phyloP scores from a whole-genome alignment of 106 monocot species.

The Platanthera zijinensis region DNA sequence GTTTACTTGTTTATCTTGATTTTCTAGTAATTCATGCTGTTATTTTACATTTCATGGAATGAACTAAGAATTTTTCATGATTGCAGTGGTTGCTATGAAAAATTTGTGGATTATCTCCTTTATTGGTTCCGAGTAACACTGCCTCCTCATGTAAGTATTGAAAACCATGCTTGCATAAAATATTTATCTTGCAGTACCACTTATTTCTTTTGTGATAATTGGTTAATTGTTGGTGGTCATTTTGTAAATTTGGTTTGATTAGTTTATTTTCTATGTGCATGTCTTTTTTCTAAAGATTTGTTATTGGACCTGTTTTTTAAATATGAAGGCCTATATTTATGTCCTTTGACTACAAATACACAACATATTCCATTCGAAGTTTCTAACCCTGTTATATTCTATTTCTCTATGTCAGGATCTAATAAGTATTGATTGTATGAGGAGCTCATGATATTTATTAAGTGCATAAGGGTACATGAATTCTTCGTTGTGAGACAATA shows the following conservation, averaged over 20 bases:
- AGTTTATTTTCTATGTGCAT: background rate
- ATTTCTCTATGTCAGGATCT: background rate
- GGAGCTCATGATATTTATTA: too few species aligned
- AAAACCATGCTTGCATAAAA: background rate
- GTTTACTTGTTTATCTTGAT: background rate
- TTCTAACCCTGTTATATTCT: background rate
- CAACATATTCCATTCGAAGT: background rate
- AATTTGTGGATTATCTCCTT: slow-evolving; percentile 72
- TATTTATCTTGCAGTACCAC: background rate
- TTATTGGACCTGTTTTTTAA: background rate
- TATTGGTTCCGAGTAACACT: slow-evolving; percentile 86
- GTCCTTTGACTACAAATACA: background rate
- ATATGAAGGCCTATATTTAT: background rate
- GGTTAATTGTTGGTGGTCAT: background rate
- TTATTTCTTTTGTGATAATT: background rate
- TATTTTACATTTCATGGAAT: background rate
- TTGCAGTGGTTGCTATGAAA: slow-evolving; percentile 71
- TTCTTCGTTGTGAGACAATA: too few species aligned
- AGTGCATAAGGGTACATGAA: too few species aligned
- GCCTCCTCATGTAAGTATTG: slow-evolving; percentile 57
- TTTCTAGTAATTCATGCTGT: background rate
- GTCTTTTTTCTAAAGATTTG: background rate
- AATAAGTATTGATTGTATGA: too few species aligned
- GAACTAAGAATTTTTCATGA: slow-evolving; percentile 5
- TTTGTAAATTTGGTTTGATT: background rate